Base-by-base conservation (phyloP, 2,329 filamentous ascomycete species). In the Macrophomina phaseolina region DNA sequence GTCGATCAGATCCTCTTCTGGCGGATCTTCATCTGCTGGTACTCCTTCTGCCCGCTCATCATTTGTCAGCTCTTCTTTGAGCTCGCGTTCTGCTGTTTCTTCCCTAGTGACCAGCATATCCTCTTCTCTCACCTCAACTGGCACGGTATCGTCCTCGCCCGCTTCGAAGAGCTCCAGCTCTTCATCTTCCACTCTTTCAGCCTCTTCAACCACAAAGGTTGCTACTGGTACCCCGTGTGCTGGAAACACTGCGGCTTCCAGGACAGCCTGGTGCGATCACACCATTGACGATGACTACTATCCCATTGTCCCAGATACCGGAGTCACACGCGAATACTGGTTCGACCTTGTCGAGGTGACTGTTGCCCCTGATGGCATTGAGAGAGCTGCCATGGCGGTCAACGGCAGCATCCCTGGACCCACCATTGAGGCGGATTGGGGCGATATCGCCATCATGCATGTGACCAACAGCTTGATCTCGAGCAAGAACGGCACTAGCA, bases 351-450 rank as follows among this genome's bases (percentile, higher is more conserved):
- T 80, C 66, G 81, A 85, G 18, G 83, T 80, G 2, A 73, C 77
- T 46, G 82, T 86, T 64, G 81, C 83, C 0, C 86, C 86, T 0
- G 88, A 89, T 72, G 87, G 88, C 23, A 85, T 87, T 65, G 74
- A 83, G 67, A 81, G 76, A 67, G 65, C 38, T 12, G 56, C 40
- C 23, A n/a, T 65, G 23, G 56, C 60, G 4, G 61, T 61, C 49
- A 46, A 63, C 42, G 64, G 64, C 4, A 66, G 42, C 16, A 52
- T 66, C n/a, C 64, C 64, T 16, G 64, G 64, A 32, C 64, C 64
- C 2, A 66, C 45, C n/a, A 61, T 66, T 23, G 52, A 60, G 53
- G 65, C 80, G 65, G 73, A 81, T 70, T 73, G 84, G 83, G 83
- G 80, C 32, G 80, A 83, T 65, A 79, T 69, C 42, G 78, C 89